These are phyloP conservation scores for Lineolata rhizophorae DNA, from an alignment of 495 filamentous ascomycete species.

Conservation along the genomic window DNA sequence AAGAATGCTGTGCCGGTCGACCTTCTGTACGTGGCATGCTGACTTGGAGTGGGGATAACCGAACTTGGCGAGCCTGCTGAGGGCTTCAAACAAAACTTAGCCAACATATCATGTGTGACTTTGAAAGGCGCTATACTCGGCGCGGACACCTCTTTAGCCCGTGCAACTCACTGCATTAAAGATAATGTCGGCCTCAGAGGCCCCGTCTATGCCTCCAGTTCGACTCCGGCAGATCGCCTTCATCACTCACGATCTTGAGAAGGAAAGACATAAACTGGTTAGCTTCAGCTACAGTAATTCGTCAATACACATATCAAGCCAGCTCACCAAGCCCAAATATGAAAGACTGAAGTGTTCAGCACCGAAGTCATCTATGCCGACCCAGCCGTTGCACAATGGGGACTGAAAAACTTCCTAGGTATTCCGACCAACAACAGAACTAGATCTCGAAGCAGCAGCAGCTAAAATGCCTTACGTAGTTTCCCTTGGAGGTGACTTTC, in stretches of 20 bases:
- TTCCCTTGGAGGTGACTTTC: constrained; percentile 12
- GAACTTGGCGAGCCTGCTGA: too few relatives aligned
- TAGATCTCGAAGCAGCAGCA: neutral
- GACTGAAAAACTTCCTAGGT: constrained; percentile 13
- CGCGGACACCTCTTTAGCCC: too few relatives aligned
- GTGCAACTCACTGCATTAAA: too few relatives aligned
- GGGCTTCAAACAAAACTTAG: too few relatives aligned
- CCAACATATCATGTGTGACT: too few relatives aligned
- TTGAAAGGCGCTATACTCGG: too few relatives aligned
- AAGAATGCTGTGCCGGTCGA: too few relatives aligned
- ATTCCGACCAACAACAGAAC: neutral
- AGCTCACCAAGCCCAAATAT: too few relatives aligned
- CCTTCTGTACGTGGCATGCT: too few relatives aligned
- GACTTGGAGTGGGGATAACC: too few relatives aligned
- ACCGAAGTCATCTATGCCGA: constrained; percentile 14
- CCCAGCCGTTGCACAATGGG: constrained; percentile 10
- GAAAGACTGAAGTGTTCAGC: constrained; percentile 11
- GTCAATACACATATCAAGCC: constrained; percentile 1
- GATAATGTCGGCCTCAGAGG: too few relatives aligned
- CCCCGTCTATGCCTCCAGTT: constrained; percentile 6
- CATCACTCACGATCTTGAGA: constrained; percentile 8
- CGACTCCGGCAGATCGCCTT: constrained; percentile 15
- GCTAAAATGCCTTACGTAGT: constrained; percentile 5
- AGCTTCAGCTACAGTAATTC: neutral
- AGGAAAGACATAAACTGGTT: constrained; percentile 7